A percentile compares a stretch with the other conserved stretches of the same genome.
Evolutionary conservation across 1,139 yeast species (phyloP).

Genomic region (Zygoascus meyerae): DNA sequence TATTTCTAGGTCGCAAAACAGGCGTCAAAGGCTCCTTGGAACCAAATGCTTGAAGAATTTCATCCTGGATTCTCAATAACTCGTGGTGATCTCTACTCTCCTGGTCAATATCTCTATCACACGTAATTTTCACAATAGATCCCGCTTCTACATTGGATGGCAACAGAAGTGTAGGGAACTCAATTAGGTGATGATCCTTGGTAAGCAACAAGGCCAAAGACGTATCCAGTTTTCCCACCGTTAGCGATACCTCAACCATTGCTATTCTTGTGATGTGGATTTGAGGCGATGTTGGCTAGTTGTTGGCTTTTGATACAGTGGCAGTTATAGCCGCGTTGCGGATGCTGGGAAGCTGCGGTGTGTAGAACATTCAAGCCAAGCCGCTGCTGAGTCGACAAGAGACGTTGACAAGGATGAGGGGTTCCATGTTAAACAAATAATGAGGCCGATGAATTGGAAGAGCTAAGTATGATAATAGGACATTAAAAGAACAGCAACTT

Average conservation of each 20-base stretch:
- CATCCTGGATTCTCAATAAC: slow-evolving; percentile 65
- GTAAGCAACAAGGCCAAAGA: slow-evolving; percentile 87
- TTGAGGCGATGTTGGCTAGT: neutral
- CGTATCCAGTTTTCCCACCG: slow-evolving; percentile 95
- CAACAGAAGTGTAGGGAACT: slow-evolving; percentile 85
- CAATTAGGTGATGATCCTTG: slow-evolving; percentile 89
- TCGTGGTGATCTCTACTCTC: slow-evolving; percentile 55
- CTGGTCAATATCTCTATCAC: slow-evolving; percentile 71
- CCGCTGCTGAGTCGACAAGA: no score
- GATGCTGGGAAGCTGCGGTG: no score
- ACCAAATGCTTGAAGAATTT: slow-evolving; percentile 69
- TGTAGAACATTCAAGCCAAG: no score
- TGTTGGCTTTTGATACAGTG: neutral
- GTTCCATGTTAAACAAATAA: no score
- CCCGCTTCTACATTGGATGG: slow-evolving; percentile 94
- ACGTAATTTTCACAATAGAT: slow-evolving; percentile 79
- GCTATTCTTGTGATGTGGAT: neutral
- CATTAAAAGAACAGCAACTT: no score
- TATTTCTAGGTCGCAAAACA: slow-evolving; percentile 61
- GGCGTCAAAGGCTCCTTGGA: slow-evolving; percentile 69
- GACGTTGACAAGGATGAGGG: no score
- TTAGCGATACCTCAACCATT: slow-evolving; percentile 83
- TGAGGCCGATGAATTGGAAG: no score
- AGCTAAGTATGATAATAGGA: no score
- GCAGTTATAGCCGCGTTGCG: neutral